phyloP scores from a whole-genome alignment of 1,284 basidiomycete species.

The Bjerkandera adusta region DNA sequence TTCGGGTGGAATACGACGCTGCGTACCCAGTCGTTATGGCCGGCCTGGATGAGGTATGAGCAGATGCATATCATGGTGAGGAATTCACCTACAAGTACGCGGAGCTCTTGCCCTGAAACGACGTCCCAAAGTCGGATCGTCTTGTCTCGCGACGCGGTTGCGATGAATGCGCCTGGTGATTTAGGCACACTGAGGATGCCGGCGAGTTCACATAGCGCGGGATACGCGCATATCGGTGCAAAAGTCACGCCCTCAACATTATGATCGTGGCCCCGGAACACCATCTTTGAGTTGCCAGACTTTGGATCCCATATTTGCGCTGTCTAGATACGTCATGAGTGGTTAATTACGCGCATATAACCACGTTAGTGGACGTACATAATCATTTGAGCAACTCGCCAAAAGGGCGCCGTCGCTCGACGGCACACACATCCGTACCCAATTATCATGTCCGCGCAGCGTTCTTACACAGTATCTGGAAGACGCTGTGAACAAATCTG shows the following conservation, averaged over 20 bases:
- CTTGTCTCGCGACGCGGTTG: constrained; percentile 87
- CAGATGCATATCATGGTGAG: neutral
- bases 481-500: no score
- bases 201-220: constrained; percentile 75
- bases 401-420: constrained; percentile 76
- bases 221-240: constrained; percentile 73
- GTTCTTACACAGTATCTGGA: constrained; percentile 62
- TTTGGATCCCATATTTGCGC: constrained; percentile 79
- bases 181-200: constrained; percentile 62
- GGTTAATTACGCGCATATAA: constrained; percentile 6
- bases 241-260: constrained; percentile 84
- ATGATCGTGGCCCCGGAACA: constrained; percentile 87
- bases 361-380: constrained; percentile 45
- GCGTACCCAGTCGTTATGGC: constrained; percentile 86
- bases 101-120: constrained; percentile 71
- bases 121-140: constrained; percentile 87
- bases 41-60: constrained; percentile 40
- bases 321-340: constrained; percentile 55
- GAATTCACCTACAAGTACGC: constrained; percentile 47
- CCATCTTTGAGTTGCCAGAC: constrained; percentile 77
- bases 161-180: constrained; percentile 58
- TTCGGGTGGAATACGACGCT: constrained; percentile 83
- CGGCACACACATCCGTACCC: constrained; percentile 64
- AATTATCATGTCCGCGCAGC: constrained; percentile 56
- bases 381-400: constrained; percentile 83